Evolutionary conservation across 305 asterid species (phyloP), one percentile per base, ranked within the genome.

Genomic region (Ilex paraguariensis): DNA sequence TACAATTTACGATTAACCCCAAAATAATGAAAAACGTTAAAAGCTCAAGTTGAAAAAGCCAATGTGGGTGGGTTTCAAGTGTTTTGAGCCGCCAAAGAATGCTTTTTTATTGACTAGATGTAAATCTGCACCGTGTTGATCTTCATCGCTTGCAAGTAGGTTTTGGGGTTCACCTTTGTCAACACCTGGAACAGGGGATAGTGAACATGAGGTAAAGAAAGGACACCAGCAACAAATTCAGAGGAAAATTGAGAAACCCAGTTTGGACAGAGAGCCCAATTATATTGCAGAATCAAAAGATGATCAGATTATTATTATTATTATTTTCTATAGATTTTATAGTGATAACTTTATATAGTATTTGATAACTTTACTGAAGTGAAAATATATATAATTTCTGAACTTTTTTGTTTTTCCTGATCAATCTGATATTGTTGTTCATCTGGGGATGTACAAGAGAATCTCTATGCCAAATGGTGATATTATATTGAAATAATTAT

Each of bases 41-140:
- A 17, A 17, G 54, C 15, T 53, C 62, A 56, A 73, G 44, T 51
- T 46, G 64, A 40, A 45, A 74, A 70, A 13, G 55, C 5, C 9
- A 64, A 59, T 64, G 69, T 69, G 57, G n/a, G n/a, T n/a, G n/a
- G 83, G 48, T 21, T 66, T 69, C 28, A 52, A 61, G 1, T 64
- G 73, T 28, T 59, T 79, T 13, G 54, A 83, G n/a, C 88, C 95
- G 2, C 96, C 96, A 0, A 66, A 66, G 33, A 71, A 90, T 60
- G 96, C 96, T 3, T 66, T 90, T 1, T 49, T 86, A 17, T 63
- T 91, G 68, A 86, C 93, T 45, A 77, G 97, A 65, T 91, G 97
- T 63, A 91, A 96, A 86, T 91, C 97, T 77, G 97, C 97, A 56
- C 96, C 97, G 1, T 91, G 87, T 64, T 82, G 91, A 81, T 86